Percentiles rank a stretch among this genome's conserved stretches.
Conservation (phyloP, 306 rosid genomes). For the Alnus glutinosa region DNA sequence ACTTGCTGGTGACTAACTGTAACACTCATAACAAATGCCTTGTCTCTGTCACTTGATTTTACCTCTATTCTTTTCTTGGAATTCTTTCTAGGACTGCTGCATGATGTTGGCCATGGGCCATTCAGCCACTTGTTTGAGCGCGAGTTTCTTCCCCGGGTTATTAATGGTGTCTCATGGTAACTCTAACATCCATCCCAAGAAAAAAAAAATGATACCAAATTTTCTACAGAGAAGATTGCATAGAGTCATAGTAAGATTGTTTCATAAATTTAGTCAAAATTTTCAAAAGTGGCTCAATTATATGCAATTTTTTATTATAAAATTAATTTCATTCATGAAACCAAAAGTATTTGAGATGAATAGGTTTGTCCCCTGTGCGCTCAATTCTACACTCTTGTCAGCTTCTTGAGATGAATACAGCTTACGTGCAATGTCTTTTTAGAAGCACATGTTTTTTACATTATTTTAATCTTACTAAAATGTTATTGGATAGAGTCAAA, state of each 20-base stretch:
- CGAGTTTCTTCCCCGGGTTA: constrained; percentile 45
- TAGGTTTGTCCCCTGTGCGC: neutral
- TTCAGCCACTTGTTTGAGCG: constrained; percentile 55
- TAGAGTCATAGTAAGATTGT: neutral
- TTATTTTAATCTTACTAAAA: neutral
- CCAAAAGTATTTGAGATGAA: neutral
- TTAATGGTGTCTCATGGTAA: constrained; percentile 40
- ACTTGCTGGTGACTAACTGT: constrained; percentile 49
- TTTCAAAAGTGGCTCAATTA: neutral
- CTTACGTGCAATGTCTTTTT: neutral
- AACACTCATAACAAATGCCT: constrained; percentile 22
- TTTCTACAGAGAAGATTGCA: neutral
- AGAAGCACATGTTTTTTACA: neutral
- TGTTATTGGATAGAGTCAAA: neutral
- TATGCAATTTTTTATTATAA: neutral
- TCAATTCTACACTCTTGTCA: neutral
- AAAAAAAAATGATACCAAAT: neutral
- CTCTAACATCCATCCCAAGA: constrained; percentile 12
- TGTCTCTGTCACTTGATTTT: constrained; percentile 23
- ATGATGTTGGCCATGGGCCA: constrained; percentile 65
- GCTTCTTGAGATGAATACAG: neutral
- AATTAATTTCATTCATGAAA: neutral
- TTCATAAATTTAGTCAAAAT: neutral
- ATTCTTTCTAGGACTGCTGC: constrained; percentile 40
- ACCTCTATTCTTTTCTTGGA: constrained; percentile 20